These are phyloP conservation scores for Yamadazyma dushanensis DNA, from an alignment of 1,139 yeast species.

Conservation along the genomic window DNA sequence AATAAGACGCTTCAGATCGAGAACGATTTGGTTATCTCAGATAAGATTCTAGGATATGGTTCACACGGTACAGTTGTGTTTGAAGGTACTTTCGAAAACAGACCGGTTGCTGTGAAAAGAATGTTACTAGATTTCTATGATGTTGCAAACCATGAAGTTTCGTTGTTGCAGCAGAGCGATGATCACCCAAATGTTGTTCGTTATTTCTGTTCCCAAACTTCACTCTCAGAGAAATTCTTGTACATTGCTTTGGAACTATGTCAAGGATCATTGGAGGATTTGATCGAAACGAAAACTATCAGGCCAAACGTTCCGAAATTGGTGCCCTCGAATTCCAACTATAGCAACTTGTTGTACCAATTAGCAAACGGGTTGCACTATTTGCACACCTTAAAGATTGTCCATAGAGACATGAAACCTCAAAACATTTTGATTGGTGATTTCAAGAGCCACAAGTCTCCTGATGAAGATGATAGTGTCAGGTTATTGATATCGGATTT, in stretches of 20 bases:
- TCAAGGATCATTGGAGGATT: slow-evolving; percentile 83
- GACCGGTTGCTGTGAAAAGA: slow-evolving; percentile 95
- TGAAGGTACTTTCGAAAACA: slow-evolving; percentile 82
- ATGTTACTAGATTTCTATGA: slow-evolving; percentile 93
- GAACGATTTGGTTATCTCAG: slow-evolving; percentile 64
- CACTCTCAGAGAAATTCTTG: slow-evolving; percentile 68
- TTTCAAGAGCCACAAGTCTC: slow-evolving; percentile 26
- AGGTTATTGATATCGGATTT: slow-evolving; percentile 89
- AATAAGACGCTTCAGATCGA: slow-evolving; percentile 42
- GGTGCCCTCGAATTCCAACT: slow-evolving; percentile 4
- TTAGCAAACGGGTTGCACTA: slow-evolving; percentile 85
- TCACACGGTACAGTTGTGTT: slow-evolving; percentile 96
- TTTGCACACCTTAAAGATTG: slow-evolving; percentile 86
- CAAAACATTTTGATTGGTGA: slow-evolving; percentile 90
- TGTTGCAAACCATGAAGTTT: slow-evolving; percentile 92
- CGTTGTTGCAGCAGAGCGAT: slow-evolving; percentile 86
- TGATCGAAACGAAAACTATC: slow-evolving; percentile 56
- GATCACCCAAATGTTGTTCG: slow-evolving; percentile 95
- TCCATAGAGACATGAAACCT: slow-evolving; percentile 94
- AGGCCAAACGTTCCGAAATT: slow-evolving; percentile 20
- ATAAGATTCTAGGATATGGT: slow-evolving; percentile 84
- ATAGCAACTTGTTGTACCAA: slow-evolving; percentile 63
- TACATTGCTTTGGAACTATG: slow-evolving; percentile 94
- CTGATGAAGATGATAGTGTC: slow-evolving; percentile 21
- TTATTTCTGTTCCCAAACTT: slow-evolving; percentile 87